A percentile compares a stretch with the other conserved stretches of the same genome.
These are phyloP conservation scores for Monosporascus sp. DNA, from an alignment of 2,329 filamentous ascomycete species.

Conservation along the genomic window DNA sequence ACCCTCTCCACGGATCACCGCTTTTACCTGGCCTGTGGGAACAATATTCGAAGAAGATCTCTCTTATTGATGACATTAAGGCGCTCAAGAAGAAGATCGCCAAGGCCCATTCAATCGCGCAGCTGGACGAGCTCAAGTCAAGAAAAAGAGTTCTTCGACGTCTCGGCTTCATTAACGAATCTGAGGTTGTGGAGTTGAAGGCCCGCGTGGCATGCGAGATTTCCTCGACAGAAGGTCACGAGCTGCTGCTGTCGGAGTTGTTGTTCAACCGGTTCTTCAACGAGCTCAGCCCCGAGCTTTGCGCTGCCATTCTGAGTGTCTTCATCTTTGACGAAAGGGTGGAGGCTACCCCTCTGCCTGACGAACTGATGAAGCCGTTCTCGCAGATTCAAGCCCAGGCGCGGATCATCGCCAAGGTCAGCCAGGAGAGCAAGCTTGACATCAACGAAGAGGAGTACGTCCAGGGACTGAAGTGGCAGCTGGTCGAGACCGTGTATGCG, in stretches of 20 bases:
- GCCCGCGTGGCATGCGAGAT: conserved; percentile 97
- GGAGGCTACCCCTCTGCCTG: conserved; percentile 69
- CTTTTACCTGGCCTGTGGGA: conserved; percentile 79
- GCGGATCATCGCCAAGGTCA: conserved; percentile 84
- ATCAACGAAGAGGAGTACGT: conserved; percentile 96
- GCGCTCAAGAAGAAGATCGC: conserved; percentile 80
- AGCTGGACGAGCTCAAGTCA: conserved; percentile 93
- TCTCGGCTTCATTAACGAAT: conserved; percentile 91
- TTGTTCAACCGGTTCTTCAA: conserved; percentile 99
- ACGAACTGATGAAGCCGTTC: conserved; percentile 81
- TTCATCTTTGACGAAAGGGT: conserved; percentile 98
- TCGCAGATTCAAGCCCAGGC: conserved; percentile 85
- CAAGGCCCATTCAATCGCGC: conserved; percentile 79
- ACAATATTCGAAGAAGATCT: conserved; percentile 78
- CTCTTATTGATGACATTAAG: conserved; percentile 74
- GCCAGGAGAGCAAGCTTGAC: conserved; percentile 86
- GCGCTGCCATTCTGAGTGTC: conserved; percentile 79
- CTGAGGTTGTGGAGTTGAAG: conserved; percentile 93
- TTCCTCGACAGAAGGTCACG: conserved; percentile 83
- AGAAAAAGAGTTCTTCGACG: conserved; percentile 92
- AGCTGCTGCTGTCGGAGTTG: conserved; percentile 86
- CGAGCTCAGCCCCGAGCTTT: conserved; percentile 81
- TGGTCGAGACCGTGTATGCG: conserved; percentile 93
- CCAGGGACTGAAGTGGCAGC: conserved; percentile 81
- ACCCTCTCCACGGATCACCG: conserved; percentile 87